Evolutionary conservation across 1,139 yeast genomes (phyloP).

Genomic region (Yamadazyma epiphylla): DNA sequence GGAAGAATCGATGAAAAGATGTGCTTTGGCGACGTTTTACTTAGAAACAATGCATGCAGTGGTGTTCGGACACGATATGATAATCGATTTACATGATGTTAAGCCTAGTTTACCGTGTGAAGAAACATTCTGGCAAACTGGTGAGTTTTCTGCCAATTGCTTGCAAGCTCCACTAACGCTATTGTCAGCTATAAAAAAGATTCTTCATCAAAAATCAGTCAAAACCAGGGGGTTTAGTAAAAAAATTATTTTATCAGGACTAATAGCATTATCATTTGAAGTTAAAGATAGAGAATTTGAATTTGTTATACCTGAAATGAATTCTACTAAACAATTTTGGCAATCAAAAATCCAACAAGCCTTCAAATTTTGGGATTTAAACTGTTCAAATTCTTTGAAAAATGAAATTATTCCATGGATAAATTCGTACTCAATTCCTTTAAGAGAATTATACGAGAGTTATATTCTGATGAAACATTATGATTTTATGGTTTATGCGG

Average conservation of each 20-base stretch:
- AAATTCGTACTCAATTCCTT: conserved; percentile 13
- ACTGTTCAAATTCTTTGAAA: conserved; percentile 1
- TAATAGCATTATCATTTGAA: conserved; percentile 47
- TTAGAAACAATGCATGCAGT: conserved; percentile 79
- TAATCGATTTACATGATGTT: conserved; percentile 39
- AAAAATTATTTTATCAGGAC: conserved; percentile 65
- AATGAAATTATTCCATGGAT: conserved; percentile 4
- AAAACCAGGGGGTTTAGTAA: conserved; percentile 48
- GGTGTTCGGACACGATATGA: conserved; percentile 69
- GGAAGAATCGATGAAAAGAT: conserved; percentile 71
- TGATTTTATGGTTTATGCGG: conserved; percentile 70
- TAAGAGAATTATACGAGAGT: conserved; percentile 15
- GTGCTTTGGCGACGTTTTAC: conserved; percentile 77
- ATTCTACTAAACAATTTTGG: conserved; percentile 67
- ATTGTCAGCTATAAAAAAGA: conserved; percentile 40
- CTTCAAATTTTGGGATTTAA: conserved; percentile 38
- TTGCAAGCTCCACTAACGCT: conserved; percentile 23
- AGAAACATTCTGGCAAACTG: conserved; percentile 68
- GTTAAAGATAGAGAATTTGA: conserved; percentile 14
- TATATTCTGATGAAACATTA: conserved; percentile 40
- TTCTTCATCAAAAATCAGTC: conserved; percentile 11
- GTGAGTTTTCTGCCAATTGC: conserved; percentile 7
- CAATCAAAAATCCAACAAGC: conserved; percentile 61
- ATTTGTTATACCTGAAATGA: conserved; percentile 17
- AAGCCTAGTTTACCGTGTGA: conserved; percentile 61